phyloP scores from a whole-genome alignment of 345 rosid genomes.

The Eucalyptus melliodora region DNA sequence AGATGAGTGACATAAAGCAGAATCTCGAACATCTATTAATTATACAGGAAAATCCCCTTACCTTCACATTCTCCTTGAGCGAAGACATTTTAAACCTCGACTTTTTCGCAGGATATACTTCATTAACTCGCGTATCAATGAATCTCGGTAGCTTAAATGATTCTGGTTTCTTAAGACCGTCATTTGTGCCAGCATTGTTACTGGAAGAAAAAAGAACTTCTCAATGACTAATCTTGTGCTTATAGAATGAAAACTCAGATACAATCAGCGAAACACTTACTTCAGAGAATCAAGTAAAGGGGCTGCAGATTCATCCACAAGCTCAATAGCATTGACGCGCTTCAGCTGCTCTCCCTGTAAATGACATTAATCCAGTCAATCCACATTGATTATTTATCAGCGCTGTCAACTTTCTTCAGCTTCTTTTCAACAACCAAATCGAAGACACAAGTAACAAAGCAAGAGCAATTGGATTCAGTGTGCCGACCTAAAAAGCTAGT shows the following conservation, averaged over 20 bases:
- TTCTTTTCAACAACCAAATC: background rate
- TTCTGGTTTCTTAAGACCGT: conserved; percentile 41
- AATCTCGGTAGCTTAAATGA: conserved; percentile 42
- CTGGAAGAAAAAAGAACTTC: background rate
- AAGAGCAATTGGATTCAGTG: background rate
- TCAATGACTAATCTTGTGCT: background rate
- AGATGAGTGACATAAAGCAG: background rate
- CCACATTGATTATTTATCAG: background rate
- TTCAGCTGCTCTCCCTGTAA: conserved; percentile 78
- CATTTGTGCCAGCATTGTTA: conserved; percentile 11
- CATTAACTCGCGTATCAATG: conserved; percentile 59
- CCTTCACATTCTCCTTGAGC: conserved; percentile 65
- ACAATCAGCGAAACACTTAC: conserved; percentile 9
- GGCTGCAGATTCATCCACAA: conserved; percentile 32
- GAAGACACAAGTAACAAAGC: background rate
- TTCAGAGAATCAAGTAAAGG: conserved; percentile 19
- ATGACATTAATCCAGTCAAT: background rate
- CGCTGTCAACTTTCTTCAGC: background rate
- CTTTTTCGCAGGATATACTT: conserved; percentile 71
- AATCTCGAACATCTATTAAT: background rate
- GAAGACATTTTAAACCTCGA: conserved; percentile 38
- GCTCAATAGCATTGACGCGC: conserved; percentile 32
- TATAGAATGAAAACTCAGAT: background rate
- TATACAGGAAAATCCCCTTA: conserved; percentile 1
- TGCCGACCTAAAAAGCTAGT: background rate